A percentile compares a stretch with the other conserved stretches of the same genome.
Conservation (phyloP, 192 early-diverging fungal species). For the Gryganskiella cystojenkinii region DNA sequence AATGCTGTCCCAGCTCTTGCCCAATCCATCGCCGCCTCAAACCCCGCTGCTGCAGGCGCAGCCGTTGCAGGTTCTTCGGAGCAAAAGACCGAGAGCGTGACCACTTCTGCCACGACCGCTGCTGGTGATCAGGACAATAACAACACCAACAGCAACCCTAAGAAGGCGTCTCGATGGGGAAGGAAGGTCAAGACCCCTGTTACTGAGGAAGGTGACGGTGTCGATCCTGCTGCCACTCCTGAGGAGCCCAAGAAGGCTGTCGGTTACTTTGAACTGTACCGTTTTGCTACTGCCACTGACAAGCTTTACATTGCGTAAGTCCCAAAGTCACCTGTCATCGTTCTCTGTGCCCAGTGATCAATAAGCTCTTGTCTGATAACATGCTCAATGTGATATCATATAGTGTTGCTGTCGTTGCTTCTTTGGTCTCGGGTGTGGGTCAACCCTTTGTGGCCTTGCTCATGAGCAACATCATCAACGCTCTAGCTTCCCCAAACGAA, state of each 20-base stretch:
- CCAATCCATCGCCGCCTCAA: conserved; percentile 1
- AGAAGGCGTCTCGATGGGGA: background rate
- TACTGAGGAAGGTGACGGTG: background rate
- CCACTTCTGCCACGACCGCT: background rate
- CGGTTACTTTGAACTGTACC: conserved; percentile 68
- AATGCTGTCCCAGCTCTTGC: background rate
- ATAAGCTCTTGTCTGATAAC: background rate
- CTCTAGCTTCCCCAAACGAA: background rate
- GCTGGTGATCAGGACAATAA: background rate
- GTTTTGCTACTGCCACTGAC: conserved; percentile 72
- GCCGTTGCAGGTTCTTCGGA: too few relatives aligned
- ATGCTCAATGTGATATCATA: background rate
- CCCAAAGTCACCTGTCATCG: background rate
- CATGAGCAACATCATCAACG: conserved; percentile 26
- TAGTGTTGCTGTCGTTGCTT: conserved; percentile 36
- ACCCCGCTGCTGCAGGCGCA: background rate
- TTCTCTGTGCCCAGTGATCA: background rate
- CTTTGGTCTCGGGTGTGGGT: conserved; percentile 28
- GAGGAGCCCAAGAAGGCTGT: conserved; percentile 62
- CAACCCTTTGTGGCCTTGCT: conserved; percentile 36
- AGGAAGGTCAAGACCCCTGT: background rate
- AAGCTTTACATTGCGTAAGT: conserved; percentile 39
- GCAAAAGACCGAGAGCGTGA: too few relatives aligned
- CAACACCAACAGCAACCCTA: conserved; percentile 16
- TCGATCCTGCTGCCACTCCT: background rate